A percentile compares a stretch with the other conserved stretches of the same genome.
Conservation (phyloP, 2,329 filamentous ascomycete genomes). For the Aspergillus sp. region DNA sequence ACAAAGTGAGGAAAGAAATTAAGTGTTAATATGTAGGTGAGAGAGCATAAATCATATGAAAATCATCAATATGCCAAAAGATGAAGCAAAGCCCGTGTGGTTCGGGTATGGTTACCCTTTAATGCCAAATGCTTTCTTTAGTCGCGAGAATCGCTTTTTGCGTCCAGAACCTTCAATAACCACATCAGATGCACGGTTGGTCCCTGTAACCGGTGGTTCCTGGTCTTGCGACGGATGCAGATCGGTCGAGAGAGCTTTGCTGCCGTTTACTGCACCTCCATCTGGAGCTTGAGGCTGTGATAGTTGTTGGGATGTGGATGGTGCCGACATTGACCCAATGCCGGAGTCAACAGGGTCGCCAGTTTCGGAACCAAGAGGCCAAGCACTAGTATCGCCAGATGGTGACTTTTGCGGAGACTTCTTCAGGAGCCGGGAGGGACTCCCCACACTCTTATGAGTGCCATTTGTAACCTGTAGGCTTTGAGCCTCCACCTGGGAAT, state of each 20-base stretch:
- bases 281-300: constrained; percentile 15
- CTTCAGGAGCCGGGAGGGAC: constrained; percentile 30
- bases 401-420: constrained; percentile 24
- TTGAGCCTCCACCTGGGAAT: constrained; percentile 17
- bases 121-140: constrained; percentile 47
- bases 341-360: constrained; percentile 7
- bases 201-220: background rate
- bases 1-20: background rate
- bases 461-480: background rate
- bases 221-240: background rate
- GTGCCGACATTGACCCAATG: background rate
- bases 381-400: constrained; percentile 15
- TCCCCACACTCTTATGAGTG: constrained; percentile 14
- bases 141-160: constrained; percentile 47
- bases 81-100: background rate
- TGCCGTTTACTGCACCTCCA: constrained; percentile 15
- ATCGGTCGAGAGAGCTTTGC: background rate
- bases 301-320: background rate
- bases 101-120: constrained; percentile 15
- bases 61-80: background rate
- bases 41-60: background rate
- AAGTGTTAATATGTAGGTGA: background rate
- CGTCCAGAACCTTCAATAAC: constrained; percentile 39
- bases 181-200: constrained; percentile 25
- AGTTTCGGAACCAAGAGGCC: constrained; percentile 27